Conservation (phyloP, 106 monocot species). For the Acorus calamus region DNA sequence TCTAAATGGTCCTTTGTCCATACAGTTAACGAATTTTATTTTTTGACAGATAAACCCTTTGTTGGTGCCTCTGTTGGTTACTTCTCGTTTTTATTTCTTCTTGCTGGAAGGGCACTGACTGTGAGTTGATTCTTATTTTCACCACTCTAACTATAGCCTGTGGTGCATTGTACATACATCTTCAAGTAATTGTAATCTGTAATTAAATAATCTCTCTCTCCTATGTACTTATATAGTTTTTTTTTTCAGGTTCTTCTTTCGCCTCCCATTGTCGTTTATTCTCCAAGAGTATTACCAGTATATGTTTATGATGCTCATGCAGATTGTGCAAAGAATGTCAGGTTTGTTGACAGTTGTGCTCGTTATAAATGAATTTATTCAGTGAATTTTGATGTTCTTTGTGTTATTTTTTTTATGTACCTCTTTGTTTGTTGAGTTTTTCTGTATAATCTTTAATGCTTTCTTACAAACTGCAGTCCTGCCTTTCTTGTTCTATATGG, state of each 20-base stretch:
- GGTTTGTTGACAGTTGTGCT: conserved; percentile 28
- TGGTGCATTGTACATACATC: background rate
- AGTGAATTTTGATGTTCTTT: background rate
- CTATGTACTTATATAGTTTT: too few relatives aligned
- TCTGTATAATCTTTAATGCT: conserved; percentile 4
- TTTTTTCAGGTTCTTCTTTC: conserved; percentile 84
- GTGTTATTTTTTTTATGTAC: background rate
- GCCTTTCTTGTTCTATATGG: conserved; percentile 86
- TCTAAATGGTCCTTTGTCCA: background rate
- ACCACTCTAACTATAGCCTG: background rate
- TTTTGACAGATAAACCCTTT: conserved; percentile 69
- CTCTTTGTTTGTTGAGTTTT: background rate
- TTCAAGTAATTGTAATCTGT: too few relatives aligned
- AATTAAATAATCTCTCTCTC: too few relatives aligned
- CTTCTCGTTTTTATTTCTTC: conserved; percentile 93
- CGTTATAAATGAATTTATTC: background rate
- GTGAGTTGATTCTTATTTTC: conserved; percentile 39
- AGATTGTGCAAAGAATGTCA: conserved; percentile 97
- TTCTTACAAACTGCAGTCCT: conserved; percentile 32
- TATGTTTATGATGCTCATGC: conserved; percentile 99
- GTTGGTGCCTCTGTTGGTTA: conserved; percentile 95
- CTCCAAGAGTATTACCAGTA: conserved; percentile 87
- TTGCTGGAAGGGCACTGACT: conserved; percentile 86
- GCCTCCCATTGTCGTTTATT: conserved; percentile 97
- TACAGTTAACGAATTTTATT: background rate